phyloP scores from a whole-genome alignment of 768 basidiomycete species.

The Mycena haematopus region DNA sequence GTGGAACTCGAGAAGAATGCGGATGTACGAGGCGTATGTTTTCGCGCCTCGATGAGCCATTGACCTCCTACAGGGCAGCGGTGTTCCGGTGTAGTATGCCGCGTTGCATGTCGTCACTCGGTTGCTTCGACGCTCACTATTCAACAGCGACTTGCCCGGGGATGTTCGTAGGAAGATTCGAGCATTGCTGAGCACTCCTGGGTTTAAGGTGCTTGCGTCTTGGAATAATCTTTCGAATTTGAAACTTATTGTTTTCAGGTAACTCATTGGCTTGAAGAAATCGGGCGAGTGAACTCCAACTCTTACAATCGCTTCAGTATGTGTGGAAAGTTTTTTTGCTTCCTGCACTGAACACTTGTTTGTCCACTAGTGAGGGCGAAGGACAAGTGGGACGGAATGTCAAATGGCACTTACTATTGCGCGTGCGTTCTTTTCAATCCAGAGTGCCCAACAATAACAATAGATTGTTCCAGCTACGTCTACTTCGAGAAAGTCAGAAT shows the following conservation, averaged over 20 bases:
- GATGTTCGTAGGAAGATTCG: slow-evolving; percentile 55
- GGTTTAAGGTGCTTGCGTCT: slow-evolving; percentile 43
- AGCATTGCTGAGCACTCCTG: slow-evolving; percentile 45
- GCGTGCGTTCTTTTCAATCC: slow-evolving; percentile 42
- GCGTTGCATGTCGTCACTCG: background rate
- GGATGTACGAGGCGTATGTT: slow-evolving; percentile 37
- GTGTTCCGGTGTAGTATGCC: slow-evolving; percentile 39
- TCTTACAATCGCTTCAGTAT: slow-evolving; percentile 52
- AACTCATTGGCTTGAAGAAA: slow-evolving; percentile 52
- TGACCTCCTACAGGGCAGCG: slow-evolving; percentile 26
- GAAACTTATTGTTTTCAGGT: slow-evolving; percentile 36
- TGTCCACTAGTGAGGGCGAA: slow-evolving; percentile 46
- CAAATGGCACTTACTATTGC: slow-evolving; percentile 52
- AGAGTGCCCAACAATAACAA: background rate
- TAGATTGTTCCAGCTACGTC: slow-evolving; percentile 41
- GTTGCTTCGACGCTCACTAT: background rate
- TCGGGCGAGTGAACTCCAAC: slow-evolving; percentile 53
- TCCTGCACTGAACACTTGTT: background rate
- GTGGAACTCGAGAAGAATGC: slow-evolving; percentile 48
- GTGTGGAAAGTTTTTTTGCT: slow-evolving; percentile 32
- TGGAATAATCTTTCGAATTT: background rate
- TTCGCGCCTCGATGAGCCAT: background rate
- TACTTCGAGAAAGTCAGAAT: slow-evolving; percentile 58
- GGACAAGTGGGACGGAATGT: slow-evolving; percentile 47
- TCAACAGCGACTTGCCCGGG: slow-evolving; percentile 49